A percentile compares a stretch with the other conserved stretches of the same genome.
phyloP scores from a whole-genome alignment of 768 basidiomycete genomes.

The Mycena metata region DNA sequence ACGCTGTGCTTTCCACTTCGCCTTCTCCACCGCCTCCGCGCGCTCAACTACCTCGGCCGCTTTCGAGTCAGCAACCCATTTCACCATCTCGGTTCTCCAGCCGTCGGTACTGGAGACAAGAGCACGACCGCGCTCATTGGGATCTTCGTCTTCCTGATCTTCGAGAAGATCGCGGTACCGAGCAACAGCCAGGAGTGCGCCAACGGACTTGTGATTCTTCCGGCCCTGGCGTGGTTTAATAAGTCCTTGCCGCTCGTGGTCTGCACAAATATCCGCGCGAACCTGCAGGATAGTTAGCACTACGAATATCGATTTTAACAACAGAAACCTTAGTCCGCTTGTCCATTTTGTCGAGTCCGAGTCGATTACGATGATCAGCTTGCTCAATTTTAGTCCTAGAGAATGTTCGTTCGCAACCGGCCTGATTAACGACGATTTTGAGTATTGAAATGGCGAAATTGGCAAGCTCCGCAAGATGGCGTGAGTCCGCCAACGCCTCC shows the following conservation, averaged over 20 bases:
- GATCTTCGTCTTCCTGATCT: conserved; percentile 23
- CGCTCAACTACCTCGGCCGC: too few relatives aligned
- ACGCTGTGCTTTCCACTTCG: too few relatives aligned
- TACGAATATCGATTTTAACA: too few relatives aligned
- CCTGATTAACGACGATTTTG: conserved; percentile 12
- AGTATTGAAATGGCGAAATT: conserved; percentile 3
- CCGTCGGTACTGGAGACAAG: neutral
- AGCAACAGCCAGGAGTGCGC: conserved; percentile 1
- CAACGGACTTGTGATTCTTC: conserved; percentile 9
- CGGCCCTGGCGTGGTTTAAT: neutral
- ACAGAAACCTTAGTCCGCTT: conserved; percentile 18
- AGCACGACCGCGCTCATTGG: conserved; percentile 10
- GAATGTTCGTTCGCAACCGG: conserved; percentile 21
- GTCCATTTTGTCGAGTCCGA: conserved; percentile 5
- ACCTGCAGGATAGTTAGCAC: too few relatives aligned
- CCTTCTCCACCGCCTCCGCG: too few relatives aligned
- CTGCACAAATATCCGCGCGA: too few relatives aligned
- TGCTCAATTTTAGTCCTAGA: conserved; percentile 22
- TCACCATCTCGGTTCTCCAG: conserved; percentile 15
- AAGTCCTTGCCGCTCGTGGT: neutral
- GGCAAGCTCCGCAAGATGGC: conserved; percentile 4
- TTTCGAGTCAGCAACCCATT: conserved; percentile 28
- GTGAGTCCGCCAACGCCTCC: neutral
- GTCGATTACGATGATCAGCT: conserved; percentile 10
- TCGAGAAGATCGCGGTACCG: conserved; percentile 24